phyloP scores from a whole-genome alignment of 108 stramenopile genomes.

The Epithemia pelagica region DNA sequence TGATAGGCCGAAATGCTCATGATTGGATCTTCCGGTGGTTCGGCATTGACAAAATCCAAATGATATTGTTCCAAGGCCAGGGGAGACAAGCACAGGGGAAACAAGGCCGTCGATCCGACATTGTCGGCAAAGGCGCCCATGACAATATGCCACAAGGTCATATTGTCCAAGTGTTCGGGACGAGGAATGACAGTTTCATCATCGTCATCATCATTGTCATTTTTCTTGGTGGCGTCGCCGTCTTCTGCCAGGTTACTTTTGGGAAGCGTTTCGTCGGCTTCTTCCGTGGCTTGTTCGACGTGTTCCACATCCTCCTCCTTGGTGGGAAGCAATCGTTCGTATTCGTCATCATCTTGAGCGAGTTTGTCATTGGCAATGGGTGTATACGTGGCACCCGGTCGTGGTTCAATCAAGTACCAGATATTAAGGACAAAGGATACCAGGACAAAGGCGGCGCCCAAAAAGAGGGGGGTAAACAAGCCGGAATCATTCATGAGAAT shows the following conservation, averaged over 20 bases:
- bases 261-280: too few species aligned
- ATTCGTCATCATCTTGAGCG: too few species aligned
- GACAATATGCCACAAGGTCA: constrained; percentile 34
- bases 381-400: too few species aligned
- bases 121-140: constrained; percentile 34
- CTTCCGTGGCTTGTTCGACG: too few species aligned
- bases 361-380: too few species aligned
- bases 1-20: constrained; percentile 36
- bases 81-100: constrained; percentile 46
- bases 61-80: constrained; percentile 38
- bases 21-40: constrained; percentile 26
- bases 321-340: too few species aligned
- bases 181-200: constrained; percentile 19
- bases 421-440: constrained; percentile 15
- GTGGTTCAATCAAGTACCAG: constrained; percentile 37
- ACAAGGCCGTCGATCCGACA: constrained; percentile 40
- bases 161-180: constrained; percentile 35
- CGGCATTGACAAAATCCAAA: constrained; percentile 18
- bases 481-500: constrained; percentile 39
- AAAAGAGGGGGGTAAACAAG: constrained; percentile 35
- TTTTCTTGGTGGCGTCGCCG: constrained; percentile 14
- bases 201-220: constrained; percentile 5
- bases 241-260: too few species aligned
- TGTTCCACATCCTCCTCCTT: too few species aligned
- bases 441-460: constrained; percentile 29